Evolutionary conservation across 2,329 filamentous ascomycete genomes (phyloP), one percentile per base, ranked within the genome.

Genomic region (Epichloe uncinata): DNA sequence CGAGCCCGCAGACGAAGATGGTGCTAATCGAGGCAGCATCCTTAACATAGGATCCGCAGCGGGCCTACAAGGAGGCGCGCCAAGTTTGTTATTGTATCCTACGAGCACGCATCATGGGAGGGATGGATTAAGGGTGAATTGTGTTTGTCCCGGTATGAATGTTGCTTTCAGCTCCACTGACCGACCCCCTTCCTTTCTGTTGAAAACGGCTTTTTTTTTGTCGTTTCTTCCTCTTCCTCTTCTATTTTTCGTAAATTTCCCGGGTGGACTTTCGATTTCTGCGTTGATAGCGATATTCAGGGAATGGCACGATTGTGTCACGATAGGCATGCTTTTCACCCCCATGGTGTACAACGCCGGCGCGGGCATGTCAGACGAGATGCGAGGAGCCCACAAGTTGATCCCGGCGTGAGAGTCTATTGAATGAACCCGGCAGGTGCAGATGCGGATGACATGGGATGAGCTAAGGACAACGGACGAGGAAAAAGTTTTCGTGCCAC

Each of bases 11-110:
- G n/a, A n/a, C n/a, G n/a, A n/a, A n/a, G n/a, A n/a, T n/a, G n/a
- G n/a, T n/a, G n/a, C n/a, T n/a, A n/a, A n/a, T n/a, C n/a, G n/a
- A n/a, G n/a, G n/a, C n/a, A n/a, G n/a, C n/a, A n/a, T n/a, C n/a
- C n/a, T n/a, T n/a, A n/a, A n/a, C n/a, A n/a, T n/a, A n/a, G n/a
- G n/a, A n/a, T n/a, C n/a, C n/a, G n/a, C n/a, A n/a, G n/a, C n/a
- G n/a, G n/a, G n/a, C n/a, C n/a, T n/a, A n/a, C n/a, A 64, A n/a
- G 72, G 72, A 0, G 72, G 72, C 0, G 70, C 66, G 34, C 69
- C 69, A 1, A 63, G 67, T 52, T 54, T 75, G 4, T 55, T 73
- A 1, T 74, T n/a, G n/a, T n/a, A 74, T 43, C 71, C 72, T 6
- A 73, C 71, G 0, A 67, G 63, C 52, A 74, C 38, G 18, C 38